Conservation (phyloP, 2,329 filamentous ascomycete species). For the Aureobasidium leucospermi region DNA sequence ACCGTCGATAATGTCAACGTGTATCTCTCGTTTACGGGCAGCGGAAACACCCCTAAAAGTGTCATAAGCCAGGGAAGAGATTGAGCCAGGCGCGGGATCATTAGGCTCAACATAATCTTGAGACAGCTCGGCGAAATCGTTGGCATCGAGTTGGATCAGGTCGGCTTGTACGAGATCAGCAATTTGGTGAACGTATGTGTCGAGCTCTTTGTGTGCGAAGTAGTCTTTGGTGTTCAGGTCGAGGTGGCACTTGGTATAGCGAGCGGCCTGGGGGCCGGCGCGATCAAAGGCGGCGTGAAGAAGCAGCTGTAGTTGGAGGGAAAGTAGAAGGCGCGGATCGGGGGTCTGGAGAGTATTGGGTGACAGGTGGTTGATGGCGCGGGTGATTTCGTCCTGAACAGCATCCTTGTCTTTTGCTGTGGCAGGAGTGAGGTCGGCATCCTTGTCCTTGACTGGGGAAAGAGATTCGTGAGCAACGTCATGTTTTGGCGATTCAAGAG, state of each 20-base stretch:
- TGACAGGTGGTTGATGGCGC: background rate
- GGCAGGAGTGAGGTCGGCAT: background rate
- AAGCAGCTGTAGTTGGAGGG: conserved; percentile 32
- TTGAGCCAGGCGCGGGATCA: conserved; percentile 42
- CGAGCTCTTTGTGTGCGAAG: conserved; percentile 46
- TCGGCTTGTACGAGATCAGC: conserved; percentile 58
- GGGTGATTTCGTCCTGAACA: background rate
- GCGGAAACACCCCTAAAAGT: conserved; percentile 35
- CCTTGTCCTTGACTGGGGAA: background rate
- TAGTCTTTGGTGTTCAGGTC: conserved; percentile 52
- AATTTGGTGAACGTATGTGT: conserved; percentile 55
- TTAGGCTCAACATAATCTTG: conserved; percentile 60
- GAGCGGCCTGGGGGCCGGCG: conserved; percentile 1
- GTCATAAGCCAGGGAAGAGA: conserved; percentile 44
- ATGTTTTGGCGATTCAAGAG: too few relatives aligned
- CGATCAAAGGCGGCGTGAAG: conserved; percentile 14
- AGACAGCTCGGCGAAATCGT: conserved; percentile 62
- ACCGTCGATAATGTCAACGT: background rate
- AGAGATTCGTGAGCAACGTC: too few relatives aligned
- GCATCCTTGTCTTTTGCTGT: background rate
- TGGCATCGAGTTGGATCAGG: conserved; percentile 59
- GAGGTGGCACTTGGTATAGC: conserved; percentile 47
- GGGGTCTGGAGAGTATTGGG: conserved; percentile 3
- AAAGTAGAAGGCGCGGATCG: conserved; percentile 30
- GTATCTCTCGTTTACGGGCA: background rate